Evolutionary conservation across 345 rosid species (phyloP).

Genomic region (Boechera stricta): DNA sequence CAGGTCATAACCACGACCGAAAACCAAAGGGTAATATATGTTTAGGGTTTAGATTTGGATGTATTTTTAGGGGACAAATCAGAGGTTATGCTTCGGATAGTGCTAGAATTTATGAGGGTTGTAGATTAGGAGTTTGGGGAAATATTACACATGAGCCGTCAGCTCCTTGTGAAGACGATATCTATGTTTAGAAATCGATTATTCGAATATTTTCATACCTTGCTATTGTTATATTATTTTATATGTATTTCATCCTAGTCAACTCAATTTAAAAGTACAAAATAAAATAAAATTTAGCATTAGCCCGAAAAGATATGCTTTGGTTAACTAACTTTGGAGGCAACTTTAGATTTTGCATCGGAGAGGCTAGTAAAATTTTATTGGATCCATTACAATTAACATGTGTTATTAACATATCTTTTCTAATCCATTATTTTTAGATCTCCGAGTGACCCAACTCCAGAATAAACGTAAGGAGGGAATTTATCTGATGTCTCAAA

Average conservation of each 20-base stretch:
- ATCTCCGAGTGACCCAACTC: neutral
- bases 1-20: constrained; percentile 35
- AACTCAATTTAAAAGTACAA: neutral
- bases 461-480: neutral
- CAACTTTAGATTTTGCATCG: too few species aligned
- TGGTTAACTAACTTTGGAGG: too few species aligned
- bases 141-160: constrained; percentile 34
- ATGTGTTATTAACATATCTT: too few species aligned
- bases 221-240: neutral
- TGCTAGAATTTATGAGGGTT: constrained; percentile 24
- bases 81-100: constrained; percentile 15
- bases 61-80: constrained; percentile 10
- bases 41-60: constrained; percentile 43
- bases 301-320: too few species aligned
- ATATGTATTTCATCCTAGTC: neutral
- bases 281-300: neutral
- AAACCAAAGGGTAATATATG: constrained; percentile 39
- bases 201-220: neutral
- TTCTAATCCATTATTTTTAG: too few species aligned
- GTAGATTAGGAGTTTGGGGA: constrained; percentile 42
- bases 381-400: too few species aligned
- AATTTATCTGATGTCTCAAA: neutral
- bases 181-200: constrained; percentile 23
- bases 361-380: too few species aligned
- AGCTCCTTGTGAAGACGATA: constrained; percentile 38